A percentile compares a stretch with the other conserved stretches of the same genome.
Conservation (phyloP, 805 yeast species). For the Candida taoyuanica region DNA sequence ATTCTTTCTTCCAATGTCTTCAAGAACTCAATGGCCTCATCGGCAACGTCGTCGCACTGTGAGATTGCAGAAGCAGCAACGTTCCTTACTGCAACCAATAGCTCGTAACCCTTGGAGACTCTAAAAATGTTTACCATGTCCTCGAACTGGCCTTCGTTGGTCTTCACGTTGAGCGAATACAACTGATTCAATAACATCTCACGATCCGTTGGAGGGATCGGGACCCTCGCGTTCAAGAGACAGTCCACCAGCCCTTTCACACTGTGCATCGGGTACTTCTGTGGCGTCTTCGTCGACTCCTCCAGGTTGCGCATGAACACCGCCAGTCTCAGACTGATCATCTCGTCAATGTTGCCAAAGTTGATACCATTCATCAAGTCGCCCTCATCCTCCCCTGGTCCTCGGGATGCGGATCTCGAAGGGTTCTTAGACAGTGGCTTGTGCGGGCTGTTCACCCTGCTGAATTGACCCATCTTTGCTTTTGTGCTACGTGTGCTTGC, state of each 20-base stretch:
- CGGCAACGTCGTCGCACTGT: slow-evolving; percentile 23
- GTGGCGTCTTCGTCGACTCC: slow-evolving; percentile 10
- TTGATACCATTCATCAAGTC: slow-evolving; percentile 22
- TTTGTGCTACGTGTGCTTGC: not conserved
- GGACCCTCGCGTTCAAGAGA: slow-evolving; percentile 18
- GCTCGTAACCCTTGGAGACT: slow-evolving; percentile 17
- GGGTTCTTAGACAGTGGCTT: slow-evolving; percentile 4
- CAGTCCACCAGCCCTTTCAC: slow-evolving; percentile 20
- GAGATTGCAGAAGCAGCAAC: slow-evolving; percentile 22
- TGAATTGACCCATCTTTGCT: slow-evolving; percentile 6
- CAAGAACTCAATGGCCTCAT: slow-evolving; percentile 17
- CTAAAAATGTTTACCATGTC: slow-evolving; percentile 19
- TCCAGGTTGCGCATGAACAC: slow-evolving; percentile 13
- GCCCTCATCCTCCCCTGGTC: slow-evolving; percentile 16
- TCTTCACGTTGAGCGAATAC: slow-evolving; percentile 21
- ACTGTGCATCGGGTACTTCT: slow-evolving; percentile 22
- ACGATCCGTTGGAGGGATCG: slow-evolving; percentile 23
- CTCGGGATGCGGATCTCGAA: slow-evolving; percentile 15
- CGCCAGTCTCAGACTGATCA: slow-evolving; percentile 21
- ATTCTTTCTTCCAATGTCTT: slow-evolving; percentile 20
- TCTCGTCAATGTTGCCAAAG: slow-evolving; percentile 26
- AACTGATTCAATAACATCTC: slow-evolving; percentile 25
- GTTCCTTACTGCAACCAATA: slow-evolving; percentile 19
- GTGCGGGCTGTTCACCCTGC: slow-evolving; percentile 13
- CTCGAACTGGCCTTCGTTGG: slow-evolving; percentile 12